Conservation (phyloP, 805 yeast species). For the Komagataella phaffii region DNA sequence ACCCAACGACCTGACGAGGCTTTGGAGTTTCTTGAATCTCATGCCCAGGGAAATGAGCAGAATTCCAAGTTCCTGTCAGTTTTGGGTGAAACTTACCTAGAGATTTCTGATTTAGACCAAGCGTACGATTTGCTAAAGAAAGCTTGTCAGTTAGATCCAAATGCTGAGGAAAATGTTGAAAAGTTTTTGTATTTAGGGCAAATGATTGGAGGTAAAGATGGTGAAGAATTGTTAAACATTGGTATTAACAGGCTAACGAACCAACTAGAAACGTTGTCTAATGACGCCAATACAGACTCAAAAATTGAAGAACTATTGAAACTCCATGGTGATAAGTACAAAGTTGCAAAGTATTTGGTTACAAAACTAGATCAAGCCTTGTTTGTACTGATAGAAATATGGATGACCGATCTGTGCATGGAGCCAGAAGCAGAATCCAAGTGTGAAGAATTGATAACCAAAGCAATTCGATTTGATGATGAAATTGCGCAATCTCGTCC, state of each 20-base stretch:
- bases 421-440: slow-evolving; percentile 73
- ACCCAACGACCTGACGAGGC: slow-evolving; percentile 42
- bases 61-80: slow-evolving; percentile 35
- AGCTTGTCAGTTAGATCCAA: slow-evolving; percentile 59
- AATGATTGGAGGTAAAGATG: slow-evolving; percentile 71
- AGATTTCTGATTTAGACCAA: slow-evolving; percentile 63
- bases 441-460: slow-evolving; percentile 61
- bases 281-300: not conserved
- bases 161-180: slow-evolving; percentile 55
- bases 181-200: slow-evolving; percentile 88
- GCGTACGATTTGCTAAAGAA: slow-evolving; percentile 52
- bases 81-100: slow-evolving; percentile 70
- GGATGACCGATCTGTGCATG: slow-evolving; percentile 98
- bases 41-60: slow-evolving; percentile 19
- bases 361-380: slow-evolving; percentile 64
- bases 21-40: slow-evolving; percentile 29
- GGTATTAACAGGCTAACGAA: slow-evolving; percentile 45
- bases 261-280: slow-evolving; percentile 18
- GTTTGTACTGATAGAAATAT: slow-evolving; percentile 79
- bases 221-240: slow-evolving; percentile 43
- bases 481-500: slow-evolving; percentile 9
- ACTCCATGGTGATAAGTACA: slow-evolving; percentile 1
- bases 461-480: slow-evolving; percentile 44
- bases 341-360: slow-evolving; percentile 21
- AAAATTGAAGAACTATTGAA: not conserved